These are phyloP conservation scores for Clonostachys solani DNA, from an alignment of 2,329 filamentous ascomycete genomes.

Conservation along the genomic window DNA sequence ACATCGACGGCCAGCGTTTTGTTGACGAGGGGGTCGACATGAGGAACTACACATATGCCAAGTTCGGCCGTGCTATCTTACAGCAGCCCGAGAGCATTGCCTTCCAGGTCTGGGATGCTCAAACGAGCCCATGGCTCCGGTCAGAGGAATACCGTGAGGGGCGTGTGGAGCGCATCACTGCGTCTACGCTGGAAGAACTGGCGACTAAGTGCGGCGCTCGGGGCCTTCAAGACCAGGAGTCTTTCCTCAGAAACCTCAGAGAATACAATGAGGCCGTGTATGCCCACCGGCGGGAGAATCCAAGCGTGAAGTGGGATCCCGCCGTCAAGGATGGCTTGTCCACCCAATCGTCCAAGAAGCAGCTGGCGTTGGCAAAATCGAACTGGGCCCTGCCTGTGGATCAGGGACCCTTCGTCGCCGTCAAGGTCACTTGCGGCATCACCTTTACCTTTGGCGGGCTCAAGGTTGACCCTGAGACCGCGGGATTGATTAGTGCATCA, in stretches of 20 bases:
- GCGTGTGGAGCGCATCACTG: slow-evolving; percentile 47
- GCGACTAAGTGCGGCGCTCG: slow-evolving; percentile 39
- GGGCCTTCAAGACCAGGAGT: slow-evolving; percentile 38
- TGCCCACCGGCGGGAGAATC: slow-evolving; percentile 37
- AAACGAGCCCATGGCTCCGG: slow-evolving; percentile 46
- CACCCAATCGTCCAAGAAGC: slow-evolving; percentile 43
- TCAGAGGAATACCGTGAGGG: slow-evolving; percentile 59
- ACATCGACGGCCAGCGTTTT: slow-evolving; percentile 53
- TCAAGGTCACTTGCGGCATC: slow-evolving; percentile 61
- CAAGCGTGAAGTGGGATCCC: slow-evolving; percentile 48
- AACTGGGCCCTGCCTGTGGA: slow-evolving; percentile 62
- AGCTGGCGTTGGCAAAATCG: slow-evolving; percentile 49
- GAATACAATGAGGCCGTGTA: slow-evolving; percentile 56
- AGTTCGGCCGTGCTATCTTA: slow-evolving; percentile 59
- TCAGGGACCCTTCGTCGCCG: slow-evolving; percentile 54
- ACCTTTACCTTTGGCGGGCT: slow-evolving; percentile 68
- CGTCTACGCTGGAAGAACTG: slow-evolving; percentile 47
- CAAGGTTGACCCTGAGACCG: slow-evolving; percentile 47
- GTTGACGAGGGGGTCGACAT: slow-evolving; percentile 64
- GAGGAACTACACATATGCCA: slow-evolving; percentile 64
- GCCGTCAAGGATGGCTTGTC: slow-evolving; percentile 57
- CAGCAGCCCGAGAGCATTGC: slow-evolving; percentile 52
- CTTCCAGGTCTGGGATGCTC: slow-evolving; percentile 62
- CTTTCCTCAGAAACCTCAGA: slow-evolving; percentile 46
- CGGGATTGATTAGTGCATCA: slow-evolving; percentile 42